Conservation (phyloP, 2,329 filamentous ascomycete genomes). For the Cladosporium halotolerans region DNA sequence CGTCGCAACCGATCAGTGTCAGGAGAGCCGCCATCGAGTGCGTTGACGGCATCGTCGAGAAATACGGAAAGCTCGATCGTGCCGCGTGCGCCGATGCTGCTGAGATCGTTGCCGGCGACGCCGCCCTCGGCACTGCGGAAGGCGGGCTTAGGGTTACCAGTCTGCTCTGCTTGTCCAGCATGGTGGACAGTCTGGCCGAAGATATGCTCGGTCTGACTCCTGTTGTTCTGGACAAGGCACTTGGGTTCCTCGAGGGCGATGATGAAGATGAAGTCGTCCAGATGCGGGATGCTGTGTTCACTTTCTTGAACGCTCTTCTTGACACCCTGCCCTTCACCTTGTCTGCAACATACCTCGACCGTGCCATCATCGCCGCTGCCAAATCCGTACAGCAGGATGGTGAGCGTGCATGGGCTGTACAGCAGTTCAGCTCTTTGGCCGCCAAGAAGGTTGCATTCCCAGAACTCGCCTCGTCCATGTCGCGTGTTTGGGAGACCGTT, state of each 20-base stretch:
- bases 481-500: slow-evolving; percentile 64
- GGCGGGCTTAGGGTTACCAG: slow-evolving; percentile 71
- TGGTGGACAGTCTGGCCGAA: slow-evolving; percentile 82
- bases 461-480: slow-evolving; percentile 66
- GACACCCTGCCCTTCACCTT: slow-evolving; percentile 88
- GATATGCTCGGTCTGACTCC: slow-evolving; percentile 80
- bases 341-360: slow-evolving; percentile 65
- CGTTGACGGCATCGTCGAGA: slow-evolving; percentile 87
- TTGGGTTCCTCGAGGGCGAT: slow-evolving; percentile 57
- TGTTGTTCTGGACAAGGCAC: slow-evolving; percentile 62
- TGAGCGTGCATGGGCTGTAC: slow-evolving; percentile 13
- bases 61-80: slow-evolving; percentile 88
- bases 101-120: slow-evolving; percentile 65
- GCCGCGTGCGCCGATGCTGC: slow-evolving; percentile 66
- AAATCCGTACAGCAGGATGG: slow-evolving; percentile 47
- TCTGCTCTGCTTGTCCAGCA: slow-evolving; percentile 80
- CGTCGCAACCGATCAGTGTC: slow-evolving; percentile 65
- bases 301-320: slow-evolving; percentile 71
- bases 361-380: slow-evolving; percentile 65
- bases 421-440: slow-evolving; percentile 62
- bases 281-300: slow-evolving; percentile 71
- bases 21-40: slow-evolving; percentile 83
- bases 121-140: slow-evolving; percentile 70
- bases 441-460: slow-evolving; percentile 73
- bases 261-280: slow-evolving; percentile 44